These are phyloP conservation scores for Alliaria petiolata DNA, from an alignment of 345 rosid genomes.

Conservation along the genomic window DNA sequence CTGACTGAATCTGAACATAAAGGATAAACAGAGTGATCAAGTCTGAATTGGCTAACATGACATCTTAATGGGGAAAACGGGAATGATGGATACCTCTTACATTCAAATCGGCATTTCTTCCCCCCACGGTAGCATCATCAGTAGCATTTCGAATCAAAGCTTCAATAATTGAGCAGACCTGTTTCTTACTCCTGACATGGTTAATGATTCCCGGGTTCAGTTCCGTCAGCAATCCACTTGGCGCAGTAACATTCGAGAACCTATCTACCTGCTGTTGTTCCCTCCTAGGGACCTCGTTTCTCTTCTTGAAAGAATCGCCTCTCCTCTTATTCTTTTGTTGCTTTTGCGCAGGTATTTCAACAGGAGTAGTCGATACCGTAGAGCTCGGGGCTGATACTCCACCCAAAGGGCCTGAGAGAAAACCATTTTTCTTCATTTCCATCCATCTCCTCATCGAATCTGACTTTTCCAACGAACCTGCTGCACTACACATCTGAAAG, in stretches of 20 bases:
- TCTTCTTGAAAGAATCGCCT: constrained; percentile 47
- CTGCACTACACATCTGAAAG: constrained; percentile 12
- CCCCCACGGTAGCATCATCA: constrained; percentile 25
- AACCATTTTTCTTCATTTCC: constrained; percentile 94
- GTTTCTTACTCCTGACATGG: constrained; percentile 82
- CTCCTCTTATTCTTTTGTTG: constrained; percentile 63
- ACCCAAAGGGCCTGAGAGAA: constrained; percentile 70
- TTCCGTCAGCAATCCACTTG: constrained; percentile 83
- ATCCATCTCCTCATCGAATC: constrained; percentile 73
- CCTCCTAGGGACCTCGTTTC: constrained; percentile 28
- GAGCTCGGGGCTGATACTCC: constrained; percentile 47
- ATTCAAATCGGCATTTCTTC: constrained; percentile 28
- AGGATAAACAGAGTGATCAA: constrained; percentile 29
- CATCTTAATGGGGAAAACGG: constrained; percentile 31
- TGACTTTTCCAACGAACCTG: constrained; percentile 47
- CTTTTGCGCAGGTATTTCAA: constrained; percentile 61
- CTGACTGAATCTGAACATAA: constrained; percentile 35
- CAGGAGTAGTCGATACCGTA: constrained; percentile 41
- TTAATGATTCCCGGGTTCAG: constrained; percentile 92
- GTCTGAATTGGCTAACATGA: constrained; percentile 23
- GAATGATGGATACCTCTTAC: constrained; percentile 36
- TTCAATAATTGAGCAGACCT: constrained; percentile 88
- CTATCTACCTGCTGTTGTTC: constrained; percentile 72
- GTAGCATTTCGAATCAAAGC: constrained; percentile 59
- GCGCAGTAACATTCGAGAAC: constrained; percentile 79